phyloP scores from a whole-genome alignment of 345 rosid genomes.

The Corchorus olitorius region DNA sequence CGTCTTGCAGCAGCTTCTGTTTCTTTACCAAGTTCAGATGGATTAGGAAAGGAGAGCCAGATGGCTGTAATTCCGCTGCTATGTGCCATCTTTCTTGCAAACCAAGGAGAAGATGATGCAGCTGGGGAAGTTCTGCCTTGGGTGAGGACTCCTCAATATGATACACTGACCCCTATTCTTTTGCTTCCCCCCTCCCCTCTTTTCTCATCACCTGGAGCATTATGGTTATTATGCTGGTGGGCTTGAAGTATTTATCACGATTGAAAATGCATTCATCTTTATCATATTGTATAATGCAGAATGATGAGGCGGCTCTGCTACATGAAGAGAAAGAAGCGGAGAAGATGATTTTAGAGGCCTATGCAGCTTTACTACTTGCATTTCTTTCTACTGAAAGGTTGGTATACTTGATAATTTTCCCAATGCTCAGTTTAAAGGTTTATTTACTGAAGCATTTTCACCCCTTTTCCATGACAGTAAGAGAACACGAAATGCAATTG shows the following conservation, averaged over 20 bases:
- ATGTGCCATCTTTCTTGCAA: slow-evolving; percentile 84
- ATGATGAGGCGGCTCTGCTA: slow-evolving; percentile 73
- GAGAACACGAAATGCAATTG: slow-evolving; percentile 72
- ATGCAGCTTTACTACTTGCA: slow-evolving; percentile 91
- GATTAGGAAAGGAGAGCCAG: slow-evolving; percentile 45
- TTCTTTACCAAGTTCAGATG: slow-evolving; percentile 51
- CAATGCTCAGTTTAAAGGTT: neutral
- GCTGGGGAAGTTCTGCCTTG: slow-evolving; percentile 58
- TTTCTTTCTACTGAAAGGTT: slow-evolving; percentile 98
- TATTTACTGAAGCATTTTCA: slow-evolving; percentile 13
- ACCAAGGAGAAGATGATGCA: slow-evolving; percentile 65
- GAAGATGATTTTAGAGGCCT: slow-evolving; percentile 98
- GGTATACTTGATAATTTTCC: slow-evolving; percentile 1
- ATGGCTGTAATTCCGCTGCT: slow-evolving; percentile 69
- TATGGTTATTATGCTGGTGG: neutral
- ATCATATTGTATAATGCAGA: slow-evolving; percentile 36
- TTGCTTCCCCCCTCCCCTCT: neutral
- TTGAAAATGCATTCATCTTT: slow-evolving; percentile 7
- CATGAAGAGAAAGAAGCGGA: slow-evolving; percentile 98
- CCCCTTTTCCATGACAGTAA: slow-evolving; percentile 50
- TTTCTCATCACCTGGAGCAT: neutral
- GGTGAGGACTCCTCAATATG: slow-evolving; percentile 49
- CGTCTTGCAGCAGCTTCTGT: slow-evolving; percentile 77
- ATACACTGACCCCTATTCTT: neutral
- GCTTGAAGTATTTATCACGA: slow-evolving; percentile 8